A percentile compares a stretch with the other conserved stretches of the same genome.
Evolutionary conservation across 768 basidiomycete genomes (phyloP).

Genomic region (Mycena pura): DNA sequence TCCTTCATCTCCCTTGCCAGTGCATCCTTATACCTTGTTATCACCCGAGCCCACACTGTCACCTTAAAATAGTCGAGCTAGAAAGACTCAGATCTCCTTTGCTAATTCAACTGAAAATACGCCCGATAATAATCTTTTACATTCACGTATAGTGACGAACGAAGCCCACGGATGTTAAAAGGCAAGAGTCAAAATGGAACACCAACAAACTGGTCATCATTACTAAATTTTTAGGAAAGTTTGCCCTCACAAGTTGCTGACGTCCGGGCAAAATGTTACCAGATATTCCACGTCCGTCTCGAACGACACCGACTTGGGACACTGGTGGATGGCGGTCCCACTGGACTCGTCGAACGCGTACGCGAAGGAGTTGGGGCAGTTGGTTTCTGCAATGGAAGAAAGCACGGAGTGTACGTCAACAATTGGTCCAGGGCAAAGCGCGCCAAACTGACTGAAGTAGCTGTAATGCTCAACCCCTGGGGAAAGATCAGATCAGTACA

Average conservation of each 20-base stretch:
- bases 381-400: slow-evolving; percentile 7
- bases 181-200: neutral
- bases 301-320: neutral
- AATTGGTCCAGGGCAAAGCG: neutral
- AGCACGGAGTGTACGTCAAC: neutral
- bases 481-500: neutral
- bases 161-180: neutral
- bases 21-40: too few species aligned
- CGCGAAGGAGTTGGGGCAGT: slow-evolving; percentile 11
- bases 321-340: slow-evolving; percentile 11
- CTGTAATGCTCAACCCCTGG: slow-evolving; percentile 10
- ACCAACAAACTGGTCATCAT: neutral
- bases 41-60: too few species aligned
- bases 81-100: too few species aligned
- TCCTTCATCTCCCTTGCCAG: too few species aligned
- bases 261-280: slow-evolving; percentile 7
- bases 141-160: neutral
- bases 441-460: slow-evolving; percentile 15
- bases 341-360: slow-evolving; percentile 16
- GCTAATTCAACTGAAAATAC: too few species aligned
- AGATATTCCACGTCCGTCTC: neutral
- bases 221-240: neutral
- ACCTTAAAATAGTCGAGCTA: too few species aligned
- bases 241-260: neutral
- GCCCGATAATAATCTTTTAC: too few species aligned